Evolutionary conservation across 139 green algal genomes (phyloP), one percentile per base, ranked within the genome.

Genomic region (Penium margaritaceum): DNA sequence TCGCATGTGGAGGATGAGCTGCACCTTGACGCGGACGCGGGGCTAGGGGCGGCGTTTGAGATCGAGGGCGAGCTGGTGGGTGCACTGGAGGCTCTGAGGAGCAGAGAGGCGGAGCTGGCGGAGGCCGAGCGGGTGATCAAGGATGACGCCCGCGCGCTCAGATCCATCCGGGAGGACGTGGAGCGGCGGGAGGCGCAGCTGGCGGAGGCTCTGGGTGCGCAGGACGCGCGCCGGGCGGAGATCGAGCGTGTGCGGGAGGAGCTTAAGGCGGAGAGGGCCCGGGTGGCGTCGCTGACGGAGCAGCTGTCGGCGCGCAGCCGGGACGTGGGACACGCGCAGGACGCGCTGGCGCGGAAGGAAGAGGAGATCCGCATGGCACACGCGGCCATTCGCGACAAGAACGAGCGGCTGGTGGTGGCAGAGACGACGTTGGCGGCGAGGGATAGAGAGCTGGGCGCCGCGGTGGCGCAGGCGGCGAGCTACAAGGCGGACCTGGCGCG

Each of bases 81-180:
- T 9, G 71, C 67, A 12, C 37, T 78, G 29, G 71, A 35, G 19
- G 68, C 71, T 7, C 32, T 78, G 39, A 62, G 71, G 62, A 24
- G 21, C 34, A 72, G 64, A 33, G 71, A 78, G 43, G 27, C 77
- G 27, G 61, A 78, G 24, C 12, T 78, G 27, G 77, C 41, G 6
- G 67, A 39, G 5, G 71, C 71, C 5, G 71, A 78, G 71, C 19
- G 44, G 24, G 29, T 43, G 33, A 12, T 75, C n/a, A 76, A 35
- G 30, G 44, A 38, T 12, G 71, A 78, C 9, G 17, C 60, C 24
- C 32, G 24, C 17, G 33, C 32, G 51, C 32, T 76, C n/a, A n/a
- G n/a, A n/a, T n/a, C n/a, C n/a, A n/a, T n/a, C n/a, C 37, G 77
- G 29, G 71, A 35, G 19, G 68, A 64, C 15, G 12, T 78, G 39